Evolutionary conservation across 2,329 filamentous ascomycete genomes (phyloP), one percentile per base, ranked within the genome.

Genomic region (Plenodomus lindquistii): DNA sequence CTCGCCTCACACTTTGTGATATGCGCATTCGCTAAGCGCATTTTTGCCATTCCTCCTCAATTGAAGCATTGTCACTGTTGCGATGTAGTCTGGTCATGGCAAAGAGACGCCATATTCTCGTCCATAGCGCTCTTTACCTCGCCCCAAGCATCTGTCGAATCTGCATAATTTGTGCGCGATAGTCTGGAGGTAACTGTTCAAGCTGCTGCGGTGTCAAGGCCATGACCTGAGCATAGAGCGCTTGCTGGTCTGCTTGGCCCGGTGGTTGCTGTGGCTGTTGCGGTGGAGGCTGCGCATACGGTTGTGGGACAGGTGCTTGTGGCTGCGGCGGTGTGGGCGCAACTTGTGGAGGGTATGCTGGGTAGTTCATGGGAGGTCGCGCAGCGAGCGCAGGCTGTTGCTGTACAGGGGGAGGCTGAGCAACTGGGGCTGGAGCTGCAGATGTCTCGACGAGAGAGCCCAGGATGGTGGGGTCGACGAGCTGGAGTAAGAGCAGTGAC

Each of bases 401-500:
- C 76, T 70, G 66, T 29, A 61, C 50, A 4, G 60, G 59, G 29
- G 75, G 79, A 55, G 70, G 70, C 44, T 68, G 67, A 9, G 67
- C 64, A 16, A 63, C 63, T 36, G 67, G 68, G 16, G 62, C 55
- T 11, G 66, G 64, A 31, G 61, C 62, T 7, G 63, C 54, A 20
- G 60, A 57, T 38, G 74, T 71, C 65, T 95, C 89, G 44, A 97
- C 81, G 22, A 97, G 89, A 4, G 88, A 86, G 54, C 87, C 83
- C 45, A 97, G 85, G 2, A 91, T 86, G 62, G 86, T 86, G 13
- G 90, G 88, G 48, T 94, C 93, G 46, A 97, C 91, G 9, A 97
- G 85, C 38, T 91, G 91, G 84, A 97, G 94, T 31, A 97, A 84
- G 2, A 97, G 83, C 9, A 97, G 82, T 19, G 92, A 89, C 74